Evolutionary conservation across 371 early-diverging fungal species (phyloP).

Genomic region (Lichtheimia ramosa): DNA sequence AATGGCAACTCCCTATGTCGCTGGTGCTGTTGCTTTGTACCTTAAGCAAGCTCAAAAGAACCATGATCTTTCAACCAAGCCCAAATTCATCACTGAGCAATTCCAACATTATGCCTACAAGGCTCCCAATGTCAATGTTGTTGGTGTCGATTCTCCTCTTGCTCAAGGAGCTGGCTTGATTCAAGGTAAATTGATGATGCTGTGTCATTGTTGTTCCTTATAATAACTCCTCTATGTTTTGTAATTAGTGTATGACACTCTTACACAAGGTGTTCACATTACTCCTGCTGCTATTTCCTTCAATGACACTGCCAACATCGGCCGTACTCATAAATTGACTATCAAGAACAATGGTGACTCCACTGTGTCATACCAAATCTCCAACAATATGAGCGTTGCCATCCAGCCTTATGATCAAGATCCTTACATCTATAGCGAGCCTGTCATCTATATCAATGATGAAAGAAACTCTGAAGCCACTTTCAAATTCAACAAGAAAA

Average conservation of each 20-base stretch:
- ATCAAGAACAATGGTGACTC: conserved; percentile 58
- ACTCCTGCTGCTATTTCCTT: conserved; percentile 62
- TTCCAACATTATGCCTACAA: conserved; percentile 50
- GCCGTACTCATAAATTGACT: conserved; percentile 40
- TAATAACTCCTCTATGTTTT: not conserved
- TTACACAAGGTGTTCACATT: conserved; percentile 48
- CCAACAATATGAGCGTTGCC: conserved; percentile 36
- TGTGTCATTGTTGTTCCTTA: not conserved
- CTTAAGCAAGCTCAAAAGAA: conserved; percentile 30
- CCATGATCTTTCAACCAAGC: conserved; percentile 7
- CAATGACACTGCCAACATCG: conserved; percentile 56
- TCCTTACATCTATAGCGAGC: conserved; percentile 13
- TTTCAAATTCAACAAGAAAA: conserved; percentile 24
- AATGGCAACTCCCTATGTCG: conserved; percentile 74
- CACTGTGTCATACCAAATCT: conserved; percentile 46
- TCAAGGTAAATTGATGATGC: conserved; percentile 27
- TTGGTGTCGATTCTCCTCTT: conserved; percentile 27
- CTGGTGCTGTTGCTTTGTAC: conserved; percentile 64
- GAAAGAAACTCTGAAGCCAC: conserved; percentile 17
- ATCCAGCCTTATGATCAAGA: conserved; percentile 33
- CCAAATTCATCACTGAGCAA: conserved; percentile 23
- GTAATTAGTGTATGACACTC: conserved; percentile 45
- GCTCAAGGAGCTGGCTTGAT: conserved; percentile 74
- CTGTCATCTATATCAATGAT: conserved; percentile 6
- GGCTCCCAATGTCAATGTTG: conserved; percentile 26